Percentiles rank a stretch among this genome's conserved stretches.
These are phyloP conservation scores for Phytophthora podocarpi DNA, from an alignment of 352 stramenopile species.

Conservation along the genomic window DNA sequence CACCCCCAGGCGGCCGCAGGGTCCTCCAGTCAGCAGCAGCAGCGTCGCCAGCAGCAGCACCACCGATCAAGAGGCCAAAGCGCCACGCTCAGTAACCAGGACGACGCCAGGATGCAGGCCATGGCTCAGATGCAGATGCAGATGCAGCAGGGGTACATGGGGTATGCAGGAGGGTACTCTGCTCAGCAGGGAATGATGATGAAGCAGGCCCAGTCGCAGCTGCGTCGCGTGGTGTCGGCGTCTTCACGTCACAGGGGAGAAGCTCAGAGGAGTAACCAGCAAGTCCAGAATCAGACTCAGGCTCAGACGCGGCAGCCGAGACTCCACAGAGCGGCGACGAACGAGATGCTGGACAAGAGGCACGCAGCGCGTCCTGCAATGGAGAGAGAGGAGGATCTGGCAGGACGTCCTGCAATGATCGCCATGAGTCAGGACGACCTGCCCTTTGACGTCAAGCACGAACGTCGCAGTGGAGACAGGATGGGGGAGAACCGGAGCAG, in stretches of 20 bases:
- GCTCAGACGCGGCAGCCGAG: not conserved
- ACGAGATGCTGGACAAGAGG: conserved; percentile 14
- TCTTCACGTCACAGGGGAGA: conserved; percentile 4
- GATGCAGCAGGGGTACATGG: conserved; percentile 37
- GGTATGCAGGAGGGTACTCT: conserved; percentile 18
- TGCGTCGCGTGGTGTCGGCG: not conserved
- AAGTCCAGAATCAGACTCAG: not conserved
- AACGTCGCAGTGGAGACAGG: conserved; percentile 8
- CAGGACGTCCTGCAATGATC: conserved; percentile 36
- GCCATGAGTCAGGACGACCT: conserved; percentile 37
- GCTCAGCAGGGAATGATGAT: conserved; percentile 4
- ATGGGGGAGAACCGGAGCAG: conserved; percentile 3
- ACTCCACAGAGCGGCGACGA: not conserved
- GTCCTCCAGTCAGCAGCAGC: conserved; percentile 5
- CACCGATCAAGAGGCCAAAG: conserved; percentile 14
- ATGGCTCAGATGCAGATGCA: conserved; percentile 38
- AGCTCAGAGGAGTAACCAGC: conserved; percentile 10
- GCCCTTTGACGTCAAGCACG: conserved; percentile 16
- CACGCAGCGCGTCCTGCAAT: not conserved
- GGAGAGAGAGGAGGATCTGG: conserved; percentile 23
- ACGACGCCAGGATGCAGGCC: conserved; percentile 11
- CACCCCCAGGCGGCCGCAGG: conserved; percentile 12
- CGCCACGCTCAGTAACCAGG: conserved; percentile 17
- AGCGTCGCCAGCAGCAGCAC: conserved; percentile 20
- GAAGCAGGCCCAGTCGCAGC: conserved; percentile 14